Percentiles rank a stretch among this genome's conserved stretches.
Evolutionary conservation across 2,329 filamentous ascomycete species (phyloP).

Genomic region (Chaetomium sp.): DNA sequence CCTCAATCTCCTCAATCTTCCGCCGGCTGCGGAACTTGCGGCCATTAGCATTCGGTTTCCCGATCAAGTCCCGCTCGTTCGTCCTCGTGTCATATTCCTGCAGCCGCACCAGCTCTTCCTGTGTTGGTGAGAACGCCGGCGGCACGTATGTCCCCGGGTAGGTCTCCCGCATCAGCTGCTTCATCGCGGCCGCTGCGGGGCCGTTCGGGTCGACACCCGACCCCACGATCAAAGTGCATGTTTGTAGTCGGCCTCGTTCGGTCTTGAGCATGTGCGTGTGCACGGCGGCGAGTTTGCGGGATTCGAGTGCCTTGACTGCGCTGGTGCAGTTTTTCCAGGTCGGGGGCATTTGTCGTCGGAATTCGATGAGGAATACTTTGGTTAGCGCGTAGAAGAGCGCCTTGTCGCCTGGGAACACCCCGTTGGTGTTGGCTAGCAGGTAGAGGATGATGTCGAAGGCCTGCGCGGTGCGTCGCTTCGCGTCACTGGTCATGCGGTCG

Average conservation of each 20-base stretch:
- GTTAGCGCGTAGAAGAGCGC: slow-evolving; percentile 44
- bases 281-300: slow-evolving; percentile 17
- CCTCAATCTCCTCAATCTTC: slow-evolving; percentile 39
- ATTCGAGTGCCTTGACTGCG: slow-evolving; percentile 29
- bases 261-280: slow-evolving; percentile 26
- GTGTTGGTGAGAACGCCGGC: slow-evolving; percentile 31
- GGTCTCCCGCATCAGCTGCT: slow-evolving; percentile 42
- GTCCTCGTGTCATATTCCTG: slow-evolving; percentile 19
- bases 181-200: slow-evolving; percentile 36
- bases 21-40: slow-evolving; percentile 29
- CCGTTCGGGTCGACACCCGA: slow-evolving; percentile 37
- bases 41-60: slow-evolving; percentile 21
- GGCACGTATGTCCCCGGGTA: slow-evolving; percentile 41
- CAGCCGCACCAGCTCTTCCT: slow-evolving; percentile 31
- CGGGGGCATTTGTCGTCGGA: slow-evolving; percentile 35
- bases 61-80: slow-evolving; percentile 8
- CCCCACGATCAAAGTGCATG: slow-evolving; percentile 40
- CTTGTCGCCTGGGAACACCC: slow-evolving; percentile 46
- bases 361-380: slow-evolving; percentile 39
- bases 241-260: slow-evolving; percentile 37
- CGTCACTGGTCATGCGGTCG: slow-evolving; percentile 19
- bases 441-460: slow-evolving; percentile 36
- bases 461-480: slow-evolving; percentile 27
- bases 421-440: slow-evolving; percentile 35
- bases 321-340: slow-evolving; percentile 34